These are phyloP conservation scores for Brassica balearica DNA, from an alignment of 441 rosid genomes.

Conservation along the genomic window DNA sequence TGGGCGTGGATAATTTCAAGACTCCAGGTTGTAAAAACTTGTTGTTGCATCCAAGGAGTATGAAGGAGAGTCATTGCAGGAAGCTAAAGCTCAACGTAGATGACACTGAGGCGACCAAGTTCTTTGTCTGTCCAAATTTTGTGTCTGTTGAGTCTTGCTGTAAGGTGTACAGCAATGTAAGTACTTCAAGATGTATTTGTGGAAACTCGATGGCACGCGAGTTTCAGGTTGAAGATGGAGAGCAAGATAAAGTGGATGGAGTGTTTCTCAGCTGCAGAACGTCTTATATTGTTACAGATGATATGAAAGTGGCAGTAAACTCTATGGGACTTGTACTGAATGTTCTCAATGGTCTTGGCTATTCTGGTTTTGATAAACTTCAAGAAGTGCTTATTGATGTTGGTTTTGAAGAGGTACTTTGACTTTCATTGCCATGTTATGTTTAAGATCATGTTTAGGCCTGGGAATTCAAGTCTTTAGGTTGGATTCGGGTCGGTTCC, in stretches of 20 bases:
- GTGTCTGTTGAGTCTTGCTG: background rate
- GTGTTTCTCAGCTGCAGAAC: conserved; percentile 30
- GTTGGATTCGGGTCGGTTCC: too few species aligned
- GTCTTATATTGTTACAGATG: conserved; percentile 37
- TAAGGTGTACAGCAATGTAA: conserved; percentile 3
- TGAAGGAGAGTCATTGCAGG: conserved; percentile 20
- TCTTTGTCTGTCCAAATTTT: conserved; percentile 33
- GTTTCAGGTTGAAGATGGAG: conserved; percentile 3
- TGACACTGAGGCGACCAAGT: conserved; percentile 30
- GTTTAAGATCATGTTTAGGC: background rate
- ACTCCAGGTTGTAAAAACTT: conserved; percentile 14
- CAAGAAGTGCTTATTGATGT: conserved; percentile 20
- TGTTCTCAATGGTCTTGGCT: conserved; percentile 27
- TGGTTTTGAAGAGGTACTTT: conserved; percentile 30
- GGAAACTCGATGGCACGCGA: background rate
- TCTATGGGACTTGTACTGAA: conserved; percentile 28
- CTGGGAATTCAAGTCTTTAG: too few species aligned
- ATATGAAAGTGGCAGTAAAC: conserved; percentile 24
- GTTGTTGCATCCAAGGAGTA: conserved; percentile 22
- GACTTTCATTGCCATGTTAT: background rate
- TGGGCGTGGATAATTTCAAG: conserved; percentile 14
- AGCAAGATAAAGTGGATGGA: background rate
- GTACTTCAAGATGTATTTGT: conserved; percentile 2
- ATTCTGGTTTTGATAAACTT: conserved; percentile 21
- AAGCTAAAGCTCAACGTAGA: conserved; percentile 25